A percentile compares a stretch with the other conserved stretches of the same genome.
These are phyloP conservation scores for Myxozyma vanderwaltii DNA, from an alignment of 805 yeast genomes.

Conservation along the genomic window DNA sequence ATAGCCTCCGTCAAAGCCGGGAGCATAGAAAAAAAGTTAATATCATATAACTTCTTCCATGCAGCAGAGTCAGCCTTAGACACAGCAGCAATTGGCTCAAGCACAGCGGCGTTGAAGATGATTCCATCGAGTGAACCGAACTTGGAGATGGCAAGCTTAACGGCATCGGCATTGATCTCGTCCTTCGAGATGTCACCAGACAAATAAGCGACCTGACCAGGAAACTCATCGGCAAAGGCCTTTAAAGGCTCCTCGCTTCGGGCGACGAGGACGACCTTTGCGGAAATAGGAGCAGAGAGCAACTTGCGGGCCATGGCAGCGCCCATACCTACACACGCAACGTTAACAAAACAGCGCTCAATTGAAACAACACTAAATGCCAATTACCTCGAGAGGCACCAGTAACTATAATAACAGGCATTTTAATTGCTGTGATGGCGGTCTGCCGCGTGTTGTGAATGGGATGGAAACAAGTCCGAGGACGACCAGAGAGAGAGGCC, in stretches of 20 bases:
- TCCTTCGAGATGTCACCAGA: slow-evolving; percentile 59
- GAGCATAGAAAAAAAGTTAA: slow-evolving; percentile 78
- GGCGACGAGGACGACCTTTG: slow-evolving; percentile 50
- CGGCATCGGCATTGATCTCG: slow-evolving; percentile 43
- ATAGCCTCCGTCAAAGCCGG: slow-evolving; percentile 47
- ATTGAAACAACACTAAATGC: not conserved
- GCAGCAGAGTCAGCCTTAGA: slow-evolving; percentile 54
- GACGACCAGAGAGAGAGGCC: too few species aligned
- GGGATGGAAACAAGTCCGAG: too few species aligned
- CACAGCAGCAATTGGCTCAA: slow-evolving; percentile 69
- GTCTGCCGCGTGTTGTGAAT: too few species aligned
- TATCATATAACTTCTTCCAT: slow-evolving; percentile 69
- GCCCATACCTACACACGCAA: slow-evolving; percentile 53
- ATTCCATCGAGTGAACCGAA: slow-evolving; percentile 53
- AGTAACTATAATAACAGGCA: slow-evolving; percentile 39
- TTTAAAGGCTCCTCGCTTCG: slow-evolving; percentile 25
- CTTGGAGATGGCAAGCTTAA: slow-evolving; percentile 48
- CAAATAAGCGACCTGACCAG: slow-evolving; percentile 39
- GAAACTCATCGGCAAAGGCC: slow-evolving; percentile 25
- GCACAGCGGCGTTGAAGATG: slow-evolving; percentile 71
- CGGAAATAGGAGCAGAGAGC: slow-evolving; percentile 42
- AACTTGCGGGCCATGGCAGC: slow-evolving; percentile 61
- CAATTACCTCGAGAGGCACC: slow-evolving; percentile 44
- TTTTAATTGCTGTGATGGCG: not conserved
- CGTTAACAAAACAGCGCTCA: not conserved